These are phyloP conservation scores for Vaccinium darrowii DNA, from an alignment of 148 eudicot species.

Conservation along the genomic window DNA sequence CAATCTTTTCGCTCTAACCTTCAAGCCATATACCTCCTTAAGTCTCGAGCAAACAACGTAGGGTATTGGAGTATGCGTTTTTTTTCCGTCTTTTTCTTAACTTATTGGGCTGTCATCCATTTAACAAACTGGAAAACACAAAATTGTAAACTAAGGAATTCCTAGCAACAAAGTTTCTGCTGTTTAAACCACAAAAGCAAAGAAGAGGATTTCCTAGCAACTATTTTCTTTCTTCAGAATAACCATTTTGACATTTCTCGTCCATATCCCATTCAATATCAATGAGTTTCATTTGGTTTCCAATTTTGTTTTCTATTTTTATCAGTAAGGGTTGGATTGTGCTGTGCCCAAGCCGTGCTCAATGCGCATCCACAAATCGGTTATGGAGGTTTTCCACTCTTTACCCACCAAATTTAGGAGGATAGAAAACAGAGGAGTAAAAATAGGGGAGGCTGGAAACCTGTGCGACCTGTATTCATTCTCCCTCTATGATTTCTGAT, in stretches of 20 bases:
- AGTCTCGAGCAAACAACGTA: too few relatives aligned
- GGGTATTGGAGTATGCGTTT: too few relatives aligned
- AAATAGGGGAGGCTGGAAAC: neutral
- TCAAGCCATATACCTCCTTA: neutral
- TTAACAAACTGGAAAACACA: too few relatives aligned
- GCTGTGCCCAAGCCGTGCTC: neutral
- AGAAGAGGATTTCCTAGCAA: too few relatives aligned
- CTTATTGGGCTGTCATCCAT: too few relatives aligned
- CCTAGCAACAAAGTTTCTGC: too few relatives aligned
- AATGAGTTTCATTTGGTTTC: neutral
- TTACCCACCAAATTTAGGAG: constrained; percentile 15
- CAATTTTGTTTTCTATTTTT: neutral
- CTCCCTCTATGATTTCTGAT: neutral
- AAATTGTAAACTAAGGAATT: too few relatives aligned
- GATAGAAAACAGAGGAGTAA: constrained; percentile 10
- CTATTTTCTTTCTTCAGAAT: too few relatives aligned
- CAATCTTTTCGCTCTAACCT: neutral
- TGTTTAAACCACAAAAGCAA: too few relatives aligned
- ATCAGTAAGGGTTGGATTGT: neutral
- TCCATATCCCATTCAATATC: neutral
- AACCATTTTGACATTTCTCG: too few relatives aligned
- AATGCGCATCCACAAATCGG: neutral
- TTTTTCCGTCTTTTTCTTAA: too few relatives aligned
- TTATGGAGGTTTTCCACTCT: neutral
- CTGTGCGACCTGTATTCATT: neutral